These are phyloP conservation scores for Cydonia oblonga DNA, from an alignment of 331 rosid species.

Conservation along the genomic window DNA sequence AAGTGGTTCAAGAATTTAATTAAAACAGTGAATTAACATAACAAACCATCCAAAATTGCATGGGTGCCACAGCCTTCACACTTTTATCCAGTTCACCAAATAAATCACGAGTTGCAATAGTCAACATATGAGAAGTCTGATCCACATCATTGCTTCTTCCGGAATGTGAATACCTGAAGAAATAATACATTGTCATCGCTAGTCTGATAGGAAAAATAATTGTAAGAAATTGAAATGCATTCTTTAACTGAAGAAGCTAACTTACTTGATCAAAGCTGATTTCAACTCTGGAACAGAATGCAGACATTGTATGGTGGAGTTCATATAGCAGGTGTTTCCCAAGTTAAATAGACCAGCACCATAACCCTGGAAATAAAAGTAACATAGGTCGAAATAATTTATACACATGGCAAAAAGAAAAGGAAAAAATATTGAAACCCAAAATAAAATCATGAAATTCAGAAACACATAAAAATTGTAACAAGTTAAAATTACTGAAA, in stretches of 20 bases:
- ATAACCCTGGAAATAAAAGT: constrained; percentile 55
- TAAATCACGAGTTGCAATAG: constrained; percentile 81
- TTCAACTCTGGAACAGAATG: constrained; percentile 98
- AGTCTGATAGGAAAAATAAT: not conserved
- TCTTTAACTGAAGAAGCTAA: constrained; percentile 1
- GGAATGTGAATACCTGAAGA: constrained; percentile 60
- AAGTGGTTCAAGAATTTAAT: not conserved
- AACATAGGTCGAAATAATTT: not conserved
- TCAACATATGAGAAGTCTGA: constrained; percentile 85
- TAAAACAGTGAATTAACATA: constrained; percentile 6
- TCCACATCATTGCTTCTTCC: constrained; percentile 74
- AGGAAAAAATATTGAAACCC: not conserved
- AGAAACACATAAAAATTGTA: not conserved
- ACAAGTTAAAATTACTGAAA: not conserved
- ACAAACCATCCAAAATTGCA: constrained; percentile 98
- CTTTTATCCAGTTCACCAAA: constrained; percentile 84
- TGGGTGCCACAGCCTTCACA: constrained; percentile 90
- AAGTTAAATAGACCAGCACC: constrained; percentile 85
- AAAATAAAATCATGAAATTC: not conserved
- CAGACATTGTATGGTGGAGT: constrained; percentile 92
- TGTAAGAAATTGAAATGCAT: not conserved
- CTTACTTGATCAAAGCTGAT: constrained; percentile 81
- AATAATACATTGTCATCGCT: constrained; percentile 12
- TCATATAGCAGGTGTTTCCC: constrained; percentile 99
- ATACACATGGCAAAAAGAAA: not conserved